These are phyloP conservation scores for Hemileccinum impolitum DNA, from an alignment of 768 basidiomycete species.

Conservation along the genomic window DNA sequence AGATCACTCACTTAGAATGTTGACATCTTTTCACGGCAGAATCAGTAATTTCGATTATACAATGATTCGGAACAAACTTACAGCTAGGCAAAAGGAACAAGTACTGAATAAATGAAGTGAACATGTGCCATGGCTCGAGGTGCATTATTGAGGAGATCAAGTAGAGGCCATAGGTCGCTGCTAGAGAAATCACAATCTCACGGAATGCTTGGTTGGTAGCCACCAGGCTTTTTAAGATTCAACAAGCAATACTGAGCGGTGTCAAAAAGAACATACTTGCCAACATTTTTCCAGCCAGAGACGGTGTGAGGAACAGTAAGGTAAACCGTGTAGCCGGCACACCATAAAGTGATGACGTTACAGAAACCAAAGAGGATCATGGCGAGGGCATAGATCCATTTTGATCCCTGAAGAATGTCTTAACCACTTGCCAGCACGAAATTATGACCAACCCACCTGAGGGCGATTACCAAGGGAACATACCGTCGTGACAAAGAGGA, in stretches of 20 bases:
- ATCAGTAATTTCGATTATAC: constrained; percentile 7
- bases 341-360: constrained; percentile 80
- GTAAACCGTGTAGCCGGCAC: constrained; percentile 88
- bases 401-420: constrained; percentile 56
- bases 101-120: constrained; percentile 90
- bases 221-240: constrained; percentile 47
- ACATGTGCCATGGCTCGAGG: constrained; percentile 95
- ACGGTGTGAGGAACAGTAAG: constrained; percentile 72
- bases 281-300: constrained; percentile 73
- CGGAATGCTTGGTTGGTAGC: constrained; percentile 66
- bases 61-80: constrained; percentile 31
- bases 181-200: constrained; percentile 79
- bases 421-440: constrained; percentile 1
- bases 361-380: constrained; percentile 78
- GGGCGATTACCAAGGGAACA: constrained; percentile 93
- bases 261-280: constrained; percentile 46
- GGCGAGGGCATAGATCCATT: constrained; percentile 76
- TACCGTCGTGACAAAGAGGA: constrained; percentile 78
- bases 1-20: constrained; percentile 64
- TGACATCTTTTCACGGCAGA: constrained; percentile 48
- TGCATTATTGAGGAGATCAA: constrained; percentile 85
- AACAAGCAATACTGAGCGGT: constrained; percentile 17
- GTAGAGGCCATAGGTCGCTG: constrained; percentile 80
- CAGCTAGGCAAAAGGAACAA: constrained; percentile 83
- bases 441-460: constrained; percentile 36